These are phyloP conservation scores for Aureobasidium vineae DNA, from an alignment of 2,329 filamentous ascomycete genomes.

Conservation along the genomic window DNA sequence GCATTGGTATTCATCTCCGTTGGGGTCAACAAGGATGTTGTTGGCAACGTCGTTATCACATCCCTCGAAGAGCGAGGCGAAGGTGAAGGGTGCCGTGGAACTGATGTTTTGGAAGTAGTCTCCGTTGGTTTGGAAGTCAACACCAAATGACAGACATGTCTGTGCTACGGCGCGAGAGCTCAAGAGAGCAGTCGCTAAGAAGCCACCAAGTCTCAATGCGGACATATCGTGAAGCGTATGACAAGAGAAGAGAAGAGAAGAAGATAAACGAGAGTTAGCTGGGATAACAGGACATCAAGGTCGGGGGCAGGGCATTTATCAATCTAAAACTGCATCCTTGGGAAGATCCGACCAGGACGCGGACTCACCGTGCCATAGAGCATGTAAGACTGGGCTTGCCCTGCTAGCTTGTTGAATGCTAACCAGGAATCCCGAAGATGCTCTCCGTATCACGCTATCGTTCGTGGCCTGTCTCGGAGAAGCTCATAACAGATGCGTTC, in stretches of 20 bases:
- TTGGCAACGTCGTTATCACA: slow-evolving; percentile 41
- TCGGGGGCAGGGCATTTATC: neutral
- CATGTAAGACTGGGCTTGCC: neutral
- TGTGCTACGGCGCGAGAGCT: slow-evolving; percentile 15
- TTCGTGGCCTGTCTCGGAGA: neutral
- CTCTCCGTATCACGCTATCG: slow-evolving; percentile 13
- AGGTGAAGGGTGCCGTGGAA: slow-evolving; percentile 45
- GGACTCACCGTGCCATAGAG: neutral
- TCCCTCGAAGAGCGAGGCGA: slow-evolving; percentile 46
- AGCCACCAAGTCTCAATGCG: slow-evolving; percentile 2
- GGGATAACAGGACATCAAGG: neutral
- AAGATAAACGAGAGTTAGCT: neutral
- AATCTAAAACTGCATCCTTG: slow-evolving; percentile 4
- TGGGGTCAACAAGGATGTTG: slow-evolving; percentile 46
- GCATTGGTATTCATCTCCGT: slow-evolving; percentile 44
- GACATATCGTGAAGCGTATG: neutral
- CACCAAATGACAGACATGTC: slow-evolving; percentile 35
- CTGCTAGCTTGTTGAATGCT: slow-evolving; percentile 7
- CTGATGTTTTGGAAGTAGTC: slow-evolving; percentile 49
- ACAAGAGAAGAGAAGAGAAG: slow-evolving; percentile 4
- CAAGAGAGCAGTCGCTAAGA: slow-evolving; percentile 18
- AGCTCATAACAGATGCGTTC: neutral
- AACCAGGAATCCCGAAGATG: neutral
- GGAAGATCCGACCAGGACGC: neutral
- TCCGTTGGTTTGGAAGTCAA: slow-evolving; percentile 46